These are phyloP conservation scores for Torrubiella hemipterigena DNA, from an alignment of 2,329 filamentous ascomycete species.

Conservation along the genomic window DNA sequence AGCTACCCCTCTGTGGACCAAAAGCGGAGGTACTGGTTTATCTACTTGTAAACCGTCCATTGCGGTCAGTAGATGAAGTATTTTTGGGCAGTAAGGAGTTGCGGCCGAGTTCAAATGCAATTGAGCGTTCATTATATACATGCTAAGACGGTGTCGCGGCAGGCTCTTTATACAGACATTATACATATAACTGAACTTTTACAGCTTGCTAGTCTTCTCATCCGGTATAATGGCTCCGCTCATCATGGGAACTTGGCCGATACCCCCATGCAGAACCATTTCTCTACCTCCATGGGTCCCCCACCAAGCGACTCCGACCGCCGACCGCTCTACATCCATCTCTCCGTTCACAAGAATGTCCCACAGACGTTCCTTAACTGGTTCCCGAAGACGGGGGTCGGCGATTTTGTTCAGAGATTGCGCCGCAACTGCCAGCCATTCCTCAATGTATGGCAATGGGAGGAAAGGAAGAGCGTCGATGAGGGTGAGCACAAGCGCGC, in stretches of 20 bases:
- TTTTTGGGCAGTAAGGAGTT: not conserved
- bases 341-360: constrained; percentile 69
- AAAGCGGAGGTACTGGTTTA: too few relatives aligned
- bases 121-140: not conserved
- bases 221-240: constrained; percentile 36
- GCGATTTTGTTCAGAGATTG: constrained; percentile 52
- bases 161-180: too few relatives aligned
- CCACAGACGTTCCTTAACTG: constrained; percentile 63
- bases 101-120: not conserved
- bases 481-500: constrained; percentile 62
- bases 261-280: constrained; percentile 24
- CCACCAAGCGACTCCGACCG: constrained; percentile 80
- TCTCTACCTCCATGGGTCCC: constrained; percentile 45
- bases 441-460: constrained; percentile 56
- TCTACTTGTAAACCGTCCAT: too few relatives aligned
- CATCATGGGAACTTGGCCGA: constrained; percentile 29
- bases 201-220: constrained; percentile 23
- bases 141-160: not conserved
- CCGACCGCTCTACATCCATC: constrained; percentile 76
- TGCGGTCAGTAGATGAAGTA: not conserved
- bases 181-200: constrained; percentile 9
- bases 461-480: constrained; percentile 70
- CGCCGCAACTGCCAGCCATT: constrained; percentile 68
- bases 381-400: constrained; percentile 48
- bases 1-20: too few relatives aligned